Conservation (phyloP, 2,329 filamentous ascomycete species). For the Calonectria naviculata region DNA sequence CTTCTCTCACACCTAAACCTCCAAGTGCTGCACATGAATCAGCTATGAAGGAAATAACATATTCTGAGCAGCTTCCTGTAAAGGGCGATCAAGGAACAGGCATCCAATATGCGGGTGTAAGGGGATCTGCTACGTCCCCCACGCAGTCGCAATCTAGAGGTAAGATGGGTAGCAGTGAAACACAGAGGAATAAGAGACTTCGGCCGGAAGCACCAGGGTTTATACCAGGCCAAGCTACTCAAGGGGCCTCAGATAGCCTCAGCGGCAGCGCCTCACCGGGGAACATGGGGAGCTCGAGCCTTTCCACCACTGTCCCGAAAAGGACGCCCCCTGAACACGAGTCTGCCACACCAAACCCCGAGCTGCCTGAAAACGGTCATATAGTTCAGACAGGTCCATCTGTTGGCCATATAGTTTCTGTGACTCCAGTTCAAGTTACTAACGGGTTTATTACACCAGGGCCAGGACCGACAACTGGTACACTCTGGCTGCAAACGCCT, state of each 20-base stretch:
- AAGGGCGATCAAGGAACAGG: neutral
- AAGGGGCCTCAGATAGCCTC: neutral
- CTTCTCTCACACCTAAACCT: neutral
- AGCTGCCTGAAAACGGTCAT: neutral
- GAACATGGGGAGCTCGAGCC: neutral
- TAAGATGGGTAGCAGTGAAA: slow-evolving; percentile 16
- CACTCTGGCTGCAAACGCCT: slow-evolving; percentile 22
- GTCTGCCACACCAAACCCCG: neutral
- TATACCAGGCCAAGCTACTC: slow-evolving; percentile 1
- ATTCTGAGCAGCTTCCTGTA: neutral
- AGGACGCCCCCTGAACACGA: neutral
- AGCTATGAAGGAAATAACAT: neutral
- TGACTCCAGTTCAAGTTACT: slow-evolving; percentile 32
- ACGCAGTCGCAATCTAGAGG: slow-evolving; percentile 12
- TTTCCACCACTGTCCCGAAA: neutral
- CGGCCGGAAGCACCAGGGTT: slow-evolving; percentile 34
- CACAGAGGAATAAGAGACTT: slow-evolving; percentile 12
- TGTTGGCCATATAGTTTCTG: slow-evolving; percentile 28
- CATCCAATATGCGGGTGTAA: neutral
- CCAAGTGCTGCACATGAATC: neutral
- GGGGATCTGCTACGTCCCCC: neutral
- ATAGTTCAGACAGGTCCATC: slow-evolving; percentile 8
- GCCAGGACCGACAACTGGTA: slow-evolving; percentile 29
- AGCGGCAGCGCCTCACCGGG: neutral
- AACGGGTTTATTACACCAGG: slow-evolving; percentile 24